Base-by-base conservation (phyloP, 495 filamentous ascomycete species). In the Hypoxylon fragiforme region DNA sequence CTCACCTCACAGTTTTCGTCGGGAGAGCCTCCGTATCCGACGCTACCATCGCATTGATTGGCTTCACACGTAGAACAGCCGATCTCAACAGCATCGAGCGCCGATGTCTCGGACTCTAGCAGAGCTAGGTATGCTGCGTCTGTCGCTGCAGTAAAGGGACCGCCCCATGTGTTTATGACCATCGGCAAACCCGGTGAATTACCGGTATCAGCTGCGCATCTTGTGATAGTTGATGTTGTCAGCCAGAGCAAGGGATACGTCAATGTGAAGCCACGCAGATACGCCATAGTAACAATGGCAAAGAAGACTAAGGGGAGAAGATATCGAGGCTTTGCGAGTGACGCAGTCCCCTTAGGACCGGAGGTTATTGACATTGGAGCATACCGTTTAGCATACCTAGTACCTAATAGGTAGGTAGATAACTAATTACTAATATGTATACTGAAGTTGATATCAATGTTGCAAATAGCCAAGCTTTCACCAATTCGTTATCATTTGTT, bases 21-120 rank as follows among this genome's bases (percentile, higher is more conserved):
- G 8, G 75, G 72, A 5, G 74, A 77, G 8, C 76, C 76, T 40
- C 75, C 75, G 37, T 65, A 75, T 18, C 76, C 76, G 41, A 79
- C 76, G 26, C 73, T 75, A 30, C 63, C 60, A 50, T 79, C 76
- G 56, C 74, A 77, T 37, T 73, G 75, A 41, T 69, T 67, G 44
- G 43, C 50, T 46, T 79, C 74, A 59, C 75, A 77, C 11, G 74
- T 68, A 9, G 70, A 56, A 53, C 75, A 77, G 36, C 76, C 76
- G 15, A 66, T 15, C 40, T 70, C 67, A 18, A 77, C 67, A 35
- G 75, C 76, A 56, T 76, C 71, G 30, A 79, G 46, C 19, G 73
- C 72, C 3, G 70, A 63, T 2, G 63, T 63, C 26, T 48, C 30
- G 3, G 60, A 32, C 50, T 57, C 43, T 6, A 52, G 32, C 28